These are phyloP conservation scores for Colletotrichum filicis DNA, from an alignment of 2,329 filamentous ascomycete species.

Conservation along the genomic window DNA sequence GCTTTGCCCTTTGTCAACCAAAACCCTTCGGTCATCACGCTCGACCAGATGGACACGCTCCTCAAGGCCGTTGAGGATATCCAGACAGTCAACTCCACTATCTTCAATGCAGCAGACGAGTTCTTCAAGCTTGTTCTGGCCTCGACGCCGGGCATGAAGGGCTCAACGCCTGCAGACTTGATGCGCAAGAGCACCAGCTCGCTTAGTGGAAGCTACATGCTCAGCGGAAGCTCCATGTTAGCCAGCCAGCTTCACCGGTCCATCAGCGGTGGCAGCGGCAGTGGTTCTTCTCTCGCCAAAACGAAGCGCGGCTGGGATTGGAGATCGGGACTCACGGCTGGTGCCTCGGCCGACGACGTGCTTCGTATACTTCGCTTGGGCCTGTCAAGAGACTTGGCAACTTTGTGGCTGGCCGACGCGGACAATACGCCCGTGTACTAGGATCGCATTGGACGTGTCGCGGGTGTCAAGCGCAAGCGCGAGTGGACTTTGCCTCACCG, in stretches of 20 bases:
- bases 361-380: conserved; percentile 77
- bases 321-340: conserved; percentile 78
- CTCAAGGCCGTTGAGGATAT: conserved; percentile 84
- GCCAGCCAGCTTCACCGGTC: conserved; percentile 71
- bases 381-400: conserved; percentile 78
- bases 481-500: background rate
- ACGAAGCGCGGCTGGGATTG: conserved; percentile 79
- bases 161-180: conserved; percentile 72
- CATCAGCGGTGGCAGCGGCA: conserved; percentile 62
- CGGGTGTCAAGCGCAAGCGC: conserved; percentile 28
- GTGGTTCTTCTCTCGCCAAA: conserved; percentile 43
- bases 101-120: conserved; percentile 80
- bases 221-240: conserved; percentile 80
- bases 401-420: conserved; percentile 75
- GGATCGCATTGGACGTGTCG: conserved; percentile 30
- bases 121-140: conserved; percentile 81
- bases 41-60: conserved; percentile 78
- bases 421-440: conserved; percentile 62
- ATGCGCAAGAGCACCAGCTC: conserved; percentile 65
- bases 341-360: conserved; percentile 75
- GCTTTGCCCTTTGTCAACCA: conserved; percentile 80
- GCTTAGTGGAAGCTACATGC: conserved; percentile 68
- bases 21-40: conserved; percentile 64
- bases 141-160: conserved; percentile 72
- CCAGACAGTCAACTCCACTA: conserved; percentile 77